These are phyloP conservation scores for Maudiozyma serrabonitensis DNA, from an alignment of 805 yeast genomes.

Conservation along the genomic window DNA sequence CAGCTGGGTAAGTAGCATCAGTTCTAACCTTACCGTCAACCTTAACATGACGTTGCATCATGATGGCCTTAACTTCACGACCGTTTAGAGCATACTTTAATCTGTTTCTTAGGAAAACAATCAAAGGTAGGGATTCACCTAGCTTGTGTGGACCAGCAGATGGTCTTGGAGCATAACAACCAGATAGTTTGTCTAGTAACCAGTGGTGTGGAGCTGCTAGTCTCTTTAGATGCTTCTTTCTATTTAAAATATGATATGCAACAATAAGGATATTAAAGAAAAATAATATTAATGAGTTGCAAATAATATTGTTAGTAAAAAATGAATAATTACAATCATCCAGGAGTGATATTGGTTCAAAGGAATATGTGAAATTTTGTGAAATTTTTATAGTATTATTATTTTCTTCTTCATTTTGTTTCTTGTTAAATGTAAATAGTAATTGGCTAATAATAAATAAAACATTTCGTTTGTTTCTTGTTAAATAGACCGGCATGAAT, in stretches of 20 bases:
- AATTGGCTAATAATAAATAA: too few relatives aligned
- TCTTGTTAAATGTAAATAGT: too few relatives aligned
- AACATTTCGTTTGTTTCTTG: too few relatives aligned
- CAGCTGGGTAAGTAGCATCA: constrained; percentile 97
- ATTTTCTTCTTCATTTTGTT: too few relatives aligned
- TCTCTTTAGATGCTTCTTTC: constrained; percentile 97
- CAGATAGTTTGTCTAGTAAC: constrained; percentile 99
- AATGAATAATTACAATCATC: too few relatives aligned
- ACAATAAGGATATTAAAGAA: too few relatives aligned
- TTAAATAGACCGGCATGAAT: too few relatives aligned
- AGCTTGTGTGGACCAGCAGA: constrained; percentile 99
- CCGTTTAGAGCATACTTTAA: constrained; percentile 98
- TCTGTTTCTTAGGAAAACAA: constrained; percentile 96
- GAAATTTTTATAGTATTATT: too few relatives aligned
- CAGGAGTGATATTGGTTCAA: too few relatives aligned
- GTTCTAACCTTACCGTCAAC: constrained; percentile 99
- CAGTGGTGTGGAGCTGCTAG: constrained; percentile 99
- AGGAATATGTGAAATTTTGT: too few relatives aligned
- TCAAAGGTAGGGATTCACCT: constrained; percentile 95
- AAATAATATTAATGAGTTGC: too few relatives aligned
- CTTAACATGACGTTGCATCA: constrained; percentile 96
- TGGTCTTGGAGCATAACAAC: constrained; percentile 99
- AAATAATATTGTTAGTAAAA: too few relatives aligned
- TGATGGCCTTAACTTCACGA: constrained; percentile 95
- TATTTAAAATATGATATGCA: neutral